A percentile compares a stretch with the other conserved stretches of the same genome.
These are phyloP conservation scores for Eucalyptus cloeziana DNA, from an alignment of 345 rosid genomes.

Conservation along the genomic window DNA sequence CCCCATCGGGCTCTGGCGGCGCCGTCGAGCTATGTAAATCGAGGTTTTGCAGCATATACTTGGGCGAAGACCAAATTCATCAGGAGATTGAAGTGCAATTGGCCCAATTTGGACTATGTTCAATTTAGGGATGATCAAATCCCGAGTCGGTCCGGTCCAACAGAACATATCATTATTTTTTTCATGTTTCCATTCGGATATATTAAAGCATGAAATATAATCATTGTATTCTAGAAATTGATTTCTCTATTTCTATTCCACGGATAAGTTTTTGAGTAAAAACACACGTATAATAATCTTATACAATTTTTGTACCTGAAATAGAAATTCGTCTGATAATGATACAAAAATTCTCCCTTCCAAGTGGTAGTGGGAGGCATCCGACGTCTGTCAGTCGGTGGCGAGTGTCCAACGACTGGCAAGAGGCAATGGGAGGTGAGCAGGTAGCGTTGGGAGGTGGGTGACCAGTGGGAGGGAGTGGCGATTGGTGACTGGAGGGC, in stretches of 20 bases:
- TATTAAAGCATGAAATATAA: too few species aligned
- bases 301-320: too few species aligned
- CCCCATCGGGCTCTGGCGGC: neutral
- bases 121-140: too few species aligned
- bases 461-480: accelerated
- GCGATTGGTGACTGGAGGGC: accelerated
- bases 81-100: neutral
- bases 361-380: too few species aligned
- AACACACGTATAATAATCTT: too few species aligned
- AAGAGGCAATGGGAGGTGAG: too few species aligned
- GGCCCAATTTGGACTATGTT: neutral
- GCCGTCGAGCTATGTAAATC: neutral
- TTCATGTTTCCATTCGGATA: too few species aligned
- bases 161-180: too few species aligned
- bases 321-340: accelerated
- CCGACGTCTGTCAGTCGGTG: accelerated
- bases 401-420: accelerated
- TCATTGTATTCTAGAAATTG: accelerated
- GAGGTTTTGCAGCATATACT: neutral
- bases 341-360: accelerated
- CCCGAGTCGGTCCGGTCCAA: accelerated
- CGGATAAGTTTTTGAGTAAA: too few species aligned
- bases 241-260: too few species aligned
- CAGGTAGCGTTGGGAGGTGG: accelerated
- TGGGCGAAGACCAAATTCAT: too few species aligned